Evolutionary conservation across 768 basidiomycete species (phyloP).

Genomic region (Tricholoma sp.): DNA sequence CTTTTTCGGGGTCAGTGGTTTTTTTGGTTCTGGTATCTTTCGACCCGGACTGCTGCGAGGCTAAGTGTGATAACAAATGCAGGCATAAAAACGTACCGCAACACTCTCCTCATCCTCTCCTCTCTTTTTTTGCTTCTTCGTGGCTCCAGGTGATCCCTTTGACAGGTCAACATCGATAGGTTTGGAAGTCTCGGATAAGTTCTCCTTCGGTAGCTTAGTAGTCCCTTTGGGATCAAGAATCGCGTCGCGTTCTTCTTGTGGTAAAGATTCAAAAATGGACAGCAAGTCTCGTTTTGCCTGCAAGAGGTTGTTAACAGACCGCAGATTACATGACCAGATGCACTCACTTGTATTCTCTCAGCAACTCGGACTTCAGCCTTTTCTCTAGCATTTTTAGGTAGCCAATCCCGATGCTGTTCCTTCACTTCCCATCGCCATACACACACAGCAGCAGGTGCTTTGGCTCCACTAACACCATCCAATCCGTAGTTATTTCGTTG

Average conservation of each 20-base stretch:
- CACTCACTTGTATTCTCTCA: constrained; percentile 62
- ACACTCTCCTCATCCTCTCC: constrained; percentile 39
- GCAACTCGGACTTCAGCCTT: constrained; percentile 54
- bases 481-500: constrained; percentile 80
- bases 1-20: constrained; percentile 49
- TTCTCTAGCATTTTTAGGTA: constrained; percentile 62
- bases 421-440: constrained; percentile 89
- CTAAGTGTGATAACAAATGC: background rate
- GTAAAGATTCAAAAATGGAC: constrained; percentile 48
- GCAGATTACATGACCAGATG: background rate
- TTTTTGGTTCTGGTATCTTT: constrained; percentile 44
- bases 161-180: constrained; percentile 20
- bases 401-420: constrained; percentile 49
- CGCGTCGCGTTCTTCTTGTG: constrained; percentile 49
- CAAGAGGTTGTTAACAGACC: constrained; percentile 1
- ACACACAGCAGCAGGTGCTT: constrained; percentile 56
- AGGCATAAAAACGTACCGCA: constrained; percentile 22
- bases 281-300: constrained; percentile 60
- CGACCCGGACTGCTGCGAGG: constrained; percentile 2
- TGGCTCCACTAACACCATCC: constrained; percentile 45
- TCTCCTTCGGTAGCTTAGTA: constrained; percentile 31
- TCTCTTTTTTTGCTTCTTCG: constrained; percentile 29
- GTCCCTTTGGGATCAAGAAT: constrained; percentile 51
- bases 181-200: constrained; percentile 11
- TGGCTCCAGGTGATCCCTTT: constrained; percentile 19